Evolutionary conservation across 2,329 filamentous ascomycete species (phyloP).

Genomic region (Xylariaceae sp.): DNA sequence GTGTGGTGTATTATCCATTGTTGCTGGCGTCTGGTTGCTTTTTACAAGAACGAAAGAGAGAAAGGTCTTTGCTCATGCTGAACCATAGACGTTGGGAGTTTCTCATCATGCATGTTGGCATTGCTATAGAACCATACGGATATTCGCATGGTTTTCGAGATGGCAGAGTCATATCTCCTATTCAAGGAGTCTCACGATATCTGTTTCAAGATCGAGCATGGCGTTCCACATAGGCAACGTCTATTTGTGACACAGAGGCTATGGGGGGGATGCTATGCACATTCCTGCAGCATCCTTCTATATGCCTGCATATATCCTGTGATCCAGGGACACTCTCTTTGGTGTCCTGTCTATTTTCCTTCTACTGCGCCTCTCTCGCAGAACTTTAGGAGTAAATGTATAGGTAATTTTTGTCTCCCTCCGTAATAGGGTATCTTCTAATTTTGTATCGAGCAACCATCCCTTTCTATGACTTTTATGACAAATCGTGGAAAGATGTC

Average conservation of each 20-base stretch:
- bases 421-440: not conserved
- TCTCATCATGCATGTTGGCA: not conserved
- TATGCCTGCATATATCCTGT: not conserved
- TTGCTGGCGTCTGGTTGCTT: slow-evolving; percentile 15
- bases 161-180: not conserved
- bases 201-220: not conserved
- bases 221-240: not conserved
- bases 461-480: not conserved
- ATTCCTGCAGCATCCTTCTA: not conserved
- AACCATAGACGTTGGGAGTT: not conserved
- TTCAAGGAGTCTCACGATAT: not conserved
- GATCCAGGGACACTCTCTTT: not conserved
- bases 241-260: not conserved
- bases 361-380: not conserved
- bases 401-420: not conserved
- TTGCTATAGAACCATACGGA: not conserved
- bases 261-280: not conserved
- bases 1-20: slow-evolving; percentile 8
- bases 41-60: not conserved
- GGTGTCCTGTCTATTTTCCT: not conserved
- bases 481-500: not conserved
- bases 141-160: not conserved
- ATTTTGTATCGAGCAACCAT: not conserved
- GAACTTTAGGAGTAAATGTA: not conserved
- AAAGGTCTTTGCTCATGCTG: slow-evolving; percentile 3